Evolutionary conservation across 1,139 yeast species (phyloP), one percentile per base, ranked within the genome.

Genomic region (Yamadazyma songkhlaensis): DNA sequence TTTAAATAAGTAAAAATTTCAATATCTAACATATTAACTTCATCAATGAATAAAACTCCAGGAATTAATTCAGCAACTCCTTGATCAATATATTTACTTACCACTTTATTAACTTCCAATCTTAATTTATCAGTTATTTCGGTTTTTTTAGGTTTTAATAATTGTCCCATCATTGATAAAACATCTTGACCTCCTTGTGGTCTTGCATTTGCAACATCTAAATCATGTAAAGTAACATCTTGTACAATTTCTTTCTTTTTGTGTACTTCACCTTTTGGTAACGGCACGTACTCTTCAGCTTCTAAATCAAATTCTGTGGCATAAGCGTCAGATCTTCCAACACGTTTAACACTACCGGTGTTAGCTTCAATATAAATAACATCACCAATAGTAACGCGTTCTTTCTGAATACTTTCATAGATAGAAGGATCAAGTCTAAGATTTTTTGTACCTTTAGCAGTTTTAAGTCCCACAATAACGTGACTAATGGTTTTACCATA

Each of bases 131-230:
- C 98, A 32, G 98, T 94, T 55, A 92, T 92, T 64, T 92, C 99
- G n/a, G 99, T 92, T 68, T 92, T 92, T 53, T 86, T 84, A 40
- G 97, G 97, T 67, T 90, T 92, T 71, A 92, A 74, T 47, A 92
- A 72, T 67, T 92, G 98, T 31, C 97, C 97, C 98, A 92, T 92
- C 96, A 94, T 88, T 7, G 97, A 88, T 57, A 92, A 76, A 36
- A 94, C 95, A 58, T 92, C 98, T 65, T 94, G 98, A 24, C 98
- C 98, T 48, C 98, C 98, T 65, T 92, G 97, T 10, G 99, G 98
- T 54, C 90, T 79, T 2, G 98, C 90, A 57, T 92, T 92, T 36
- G 98, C 98, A 35, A 88, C 84, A 64, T 92, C 99, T 56, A 92
- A 72, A 59, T 92, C 99, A 58, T 94, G 97, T 50, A 92, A 74